phyloP scores from a whole-genome alignment of 345 rosid species.

The Hypericum androsaemum region DNA sequence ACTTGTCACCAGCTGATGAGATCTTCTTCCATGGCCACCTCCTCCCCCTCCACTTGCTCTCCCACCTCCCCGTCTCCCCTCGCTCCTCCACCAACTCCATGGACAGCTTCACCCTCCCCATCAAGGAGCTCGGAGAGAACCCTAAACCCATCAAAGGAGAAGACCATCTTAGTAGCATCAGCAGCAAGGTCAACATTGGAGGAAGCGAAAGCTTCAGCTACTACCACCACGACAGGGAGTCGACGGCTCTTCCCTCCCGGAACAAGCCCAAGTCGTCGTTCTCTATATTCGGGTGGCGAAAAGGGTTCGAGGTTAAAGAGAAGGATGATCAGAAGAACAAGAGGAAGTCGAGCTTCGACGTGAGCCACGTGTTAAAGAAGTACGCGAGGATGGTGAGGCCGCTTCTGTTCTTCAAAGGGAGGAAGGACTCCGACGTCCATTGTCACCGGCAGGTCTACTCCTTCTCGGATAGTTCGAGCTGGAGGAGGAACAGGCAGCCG shows the following conservation, averaged over 20 bases:
- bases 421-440: constrained; percentile 26
- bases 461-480: constrained; percentile 35
- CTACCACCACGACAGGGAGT: no score
- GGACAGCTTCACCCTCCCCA: constrained; percentile 5
- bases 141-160: background rate
- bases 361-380: constrained; percentile 45
- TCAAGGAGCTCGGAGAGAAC: background rate
- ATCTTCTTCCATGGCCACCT: constrained; percentile 97
- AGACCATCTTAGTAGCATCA: background rate
- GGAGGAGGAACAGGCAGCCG: constrained; percentile 22
- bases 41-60: constrained; percentile 14
- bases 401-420: constrained; percentile 39
- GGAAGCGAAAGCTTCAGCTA: no score
- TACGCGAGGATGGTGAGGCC: constrained; percentile 52
- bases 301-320: constrained; percentile 35
- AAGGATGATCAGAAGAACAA: constrained; percentile 33
- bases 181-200: no score
- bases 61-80: constrained; percentile 6
- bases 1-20: constrained; percentile 88
- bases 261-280: constrained; percentile 45
- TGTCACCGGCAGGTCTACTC: constrained; percentile 36
- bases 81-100: constrained; percentile 5
- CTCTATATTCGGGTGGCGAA: constrained; percentile 63
- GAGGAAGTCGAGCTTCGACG: constrained; percentile 48
- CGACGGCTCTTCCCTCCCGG: background rate